phyloP scores from a whole-genome alignment of 768 basidiomycete species.

The Termitomyces sp. region DNA sequence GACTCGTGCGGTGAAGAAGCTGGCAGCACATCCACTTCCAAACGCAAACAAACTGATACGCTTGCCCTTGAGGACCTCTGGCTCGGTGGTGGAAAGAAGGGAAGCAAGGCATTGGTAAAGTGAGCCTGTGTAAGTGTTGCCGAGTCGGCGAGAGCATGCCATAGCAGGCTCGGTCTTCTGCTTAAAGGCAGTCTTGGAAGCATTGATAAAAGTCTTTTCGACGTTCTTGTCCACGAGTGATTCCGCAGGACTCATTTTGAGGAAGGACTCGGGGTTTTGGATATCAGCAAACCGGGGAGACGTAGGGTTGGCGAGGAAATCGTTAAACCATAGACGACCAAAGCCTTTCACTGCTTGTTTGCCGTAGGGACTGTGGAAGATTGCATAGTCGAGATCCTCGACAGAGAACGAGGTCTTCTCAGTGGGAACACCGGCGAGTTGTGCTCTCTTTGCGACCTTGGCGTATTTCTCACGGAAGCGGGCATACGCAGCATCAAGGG shows the following conservation, averaged over 20 bases:
- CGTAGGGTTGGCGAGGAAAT: slow-evolving; percentile 79
- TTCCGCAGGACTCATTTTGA: slow-evolving; percentile 58
- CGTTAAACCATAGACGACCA: slow-evolving; percentile 87
- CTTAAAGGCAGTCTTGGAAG: slow-evolving; percentile 70
- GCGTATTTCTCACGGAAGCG: slow-evolving; percentile 80
- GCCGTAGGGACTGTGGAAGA: slow-evolving; percentile 98
- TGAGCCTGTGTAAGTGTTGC: slow-evolving; percentile 98
- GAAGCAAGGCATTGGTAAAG: slow-evolving; percentile 93
- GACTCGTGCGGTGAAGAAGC: slow-evolving; percentile 84
- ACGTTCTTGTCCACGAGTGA: slow-evolving; percentile 91
- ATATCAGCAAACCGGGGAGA: slow-evolving; percentile 64
- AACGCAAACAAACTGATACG: slow-evolving; percentile 94
- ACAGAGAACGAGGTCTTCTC: slow-evolving; percentile 60
- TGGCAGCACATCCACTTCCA: slow-evolving; percentile 91
- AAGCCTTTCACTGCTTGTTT: slow-evolving; percentile 98
- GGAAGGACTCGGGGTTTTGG: slow-evolving; percentile 64
- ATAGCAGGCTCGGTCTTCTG: slow-evolving; percentile 76
- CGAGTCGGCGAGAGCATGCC: slow-evolving; percentile 84
- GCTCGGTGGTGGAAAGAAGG: slow-evolving; percentile 68
- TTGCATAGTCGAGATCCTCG: slow-evolving; percentile 82
- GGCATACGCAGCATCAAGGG: slow-evolving; percentile 85
- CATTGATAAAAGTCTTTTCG: slow-evolving; percentile 89
- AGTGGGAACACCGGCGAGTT: slow-evolving; percentile 28
- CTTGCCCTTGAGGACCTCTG: slow-evolving; percentile 69
- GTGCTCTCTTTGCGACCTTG: slow-evolving; percentile 49